phyloP scores from a whole-genome alignment of 2,329 filamentous ascomycete species.

The Colletotrichum somersetense region DNA sequence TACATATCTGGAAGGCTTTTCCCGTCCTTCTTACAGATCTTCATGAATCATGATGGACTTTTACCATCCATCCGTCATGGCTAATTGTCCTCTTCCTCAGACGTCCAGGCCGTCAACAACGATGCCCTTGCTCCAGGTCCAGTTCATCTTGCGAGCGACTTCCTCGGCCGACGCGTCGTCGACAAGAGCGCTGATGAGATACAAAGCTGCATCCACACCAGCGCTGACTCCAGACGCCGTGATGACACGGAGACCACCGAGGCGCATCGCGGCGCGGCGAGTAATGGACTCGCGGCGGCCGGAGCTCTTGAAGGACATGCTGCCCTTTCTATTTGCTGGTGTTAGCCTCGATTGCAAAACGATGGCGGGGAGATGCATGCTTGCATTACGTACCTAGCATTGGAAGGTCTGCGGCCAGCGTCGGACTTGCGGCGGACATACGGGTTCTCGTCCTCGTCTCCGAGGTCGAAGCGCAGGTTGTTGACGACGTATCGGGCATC shows the following conservation, averaged over 20 bases:
- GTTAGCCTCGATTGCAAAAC: constrained; percentile 17
- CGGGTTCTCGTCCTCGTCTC: constrained; percentile 84
- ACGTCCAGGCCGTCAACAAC: constrained; percentile 89
- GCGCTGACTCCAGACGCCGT: constrained; percentile 83
- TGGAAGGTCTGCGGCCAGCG: constrained; percentile 70
- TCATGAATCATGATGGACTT: constrained; percentile 39
- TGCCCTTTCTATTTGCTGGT: constrained; percentile 75
- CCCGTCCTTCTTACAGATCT: constrained; percentile 42
- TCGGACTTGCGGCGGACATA: constrained; percentile 84
- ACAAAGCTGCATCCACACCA: constrained; percentile 86
- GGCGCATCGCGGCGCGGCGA: constrained; percentile 80
- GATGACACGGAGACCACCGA: constrained; percentile 78
- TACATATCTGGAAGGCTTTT: constrained; percentile 42
- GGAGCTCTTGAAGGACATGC: constrained; percentile 82
- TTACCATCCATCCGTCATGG: constrained; percentile 41
- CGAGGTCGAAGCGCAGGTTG: constrained; percentile 88
- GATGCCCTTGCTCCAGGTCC: constrained; percentile 87
- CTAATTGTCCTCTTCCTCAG: constrained; percentile 56
- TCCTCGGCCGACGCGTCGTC: constrained; percentile 82
- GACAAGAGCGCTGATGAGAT: constrained; percentile 86
- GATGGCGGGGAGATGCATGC: too few relatives aligned
- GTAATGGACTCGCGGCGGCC: constrained; percentile 85
- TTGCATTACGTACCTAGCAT: constrained; percentile 65
- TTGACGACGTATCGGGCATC: constrained; percentile 88
- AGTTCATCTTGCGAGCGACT: constrained; percentile 81